Base-by-base conservation (phyloP, 768 basidiomycete genomes). In the Psilocybe azurescens region DNA sequence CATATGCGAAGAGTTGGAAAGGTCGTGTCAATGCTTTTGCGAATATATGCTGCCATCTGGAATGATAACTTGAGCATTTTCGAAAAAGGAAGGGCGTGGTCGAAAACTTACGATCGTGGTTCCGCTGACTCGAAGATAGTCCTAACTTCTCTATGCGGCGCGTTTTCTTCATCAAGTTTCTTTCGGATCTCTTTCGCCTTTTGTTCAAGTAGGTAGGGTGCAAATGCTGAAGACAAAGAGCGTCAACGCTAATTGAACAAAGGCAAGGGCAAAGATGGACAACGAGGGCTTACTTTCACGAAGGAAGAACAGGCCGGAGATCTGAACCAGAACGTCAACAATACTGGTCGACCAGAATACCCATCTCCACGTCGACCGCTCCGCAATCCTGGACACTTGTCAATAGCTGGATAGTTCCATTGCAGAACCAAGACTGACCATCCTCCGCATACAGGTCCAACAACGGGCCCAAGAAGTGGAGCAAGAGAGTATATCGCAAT, bases 281-380 rank as follows among this genome's bases (percentile, higher is more conserved):
- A 9, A 24, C 2, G 32, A 0, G 72, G 83, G 14, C 41, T 54
- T 64, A 89, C 89, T 89, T 80, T 91, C 89, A 75, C 78, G 79
- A 3, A 92, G 78, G 60, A 75, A 83, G 33, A 89, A 73, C 0
- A 90, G 7, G 1, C 90, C 89, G 1, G 81, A 63, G 0, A 82
- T 51, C 67, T 91, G 89, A 36, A 92, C 71, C 30, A 70, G 62
- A 0, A 75, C 86, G 61, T 85, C 86, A 0, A 82, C 77, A 39
- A 90, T 87, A 33, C 78, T 84, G 3, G 87, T 87, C 0, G 88
- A 83, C 85, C 89, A 89, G 70, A 91, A 92, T 32, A 90, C 88
- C 89, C 89, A 91, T 71, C 87, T 77, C 90, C 90, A 91, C 0
- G 86, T 87, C 0, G 87, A 82, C 39, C 74, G 76, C 46, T 90